phyloP scores from a whole-genome alignment of 345 rosid species.

The Geranium rotundifolium region DNA sequence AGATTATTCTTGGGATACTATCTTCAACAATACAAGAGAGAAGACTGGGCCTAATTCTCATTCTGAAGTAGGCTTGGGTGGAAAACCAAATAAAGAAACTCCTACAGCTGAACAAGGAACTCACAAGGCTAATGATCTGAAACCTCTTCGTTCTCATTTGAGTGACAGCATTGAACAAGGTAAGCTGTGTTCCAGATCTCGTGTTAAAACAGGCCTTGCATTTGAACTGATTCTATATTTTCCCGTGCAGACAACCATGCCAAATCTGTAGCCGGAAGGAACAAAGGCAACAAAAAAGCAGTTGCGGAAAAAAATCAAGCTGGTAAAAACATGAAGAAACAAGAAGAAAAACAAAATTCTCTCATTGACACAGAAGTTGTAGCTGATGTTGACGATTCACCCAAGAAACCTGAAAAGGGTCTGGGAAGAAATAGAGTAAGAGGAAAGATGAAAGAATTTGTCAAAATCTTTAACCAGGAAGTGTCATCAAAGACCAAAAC shows the following conservation, averaged over 20 bases:
- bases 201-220: not conserved
- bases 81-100: constrained; percentile 14
- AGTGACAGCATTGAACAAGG: constrained; percentile 19
- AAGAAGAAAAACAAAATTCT: constrained; percentile 16
- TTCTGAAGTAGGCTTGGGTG: constrained; percentile 9
- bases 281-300: constrained; percentile 22
- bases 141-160: constrained; percentile 22
- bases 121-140: constrained; percentile 17
- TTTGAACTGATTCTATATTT: constrained; percentile 5
- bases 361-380: constrained; percentile 16
- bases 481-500: constrained; percentile 21
- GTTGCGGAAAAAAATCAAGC: constrained; percentile 15
- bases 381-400: constrained; percentile 20
- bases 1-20: constrained; percentile 4
- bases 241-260: constrained; percentile 30
- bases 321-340: constrained; percentile 27
- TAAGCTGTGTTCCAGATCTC: constrained; percentile 11
- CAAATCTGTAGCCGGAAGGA: constrained; percentile 12
- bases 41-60: constrained; percentile 11
- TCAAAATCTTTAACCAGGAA: constrained; percentile 63
- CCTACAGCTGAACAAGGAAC: constrained; percentile 13
- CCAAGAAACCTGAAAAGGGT: constrained; percentile 17
- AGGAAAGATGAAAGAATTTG: constrained; percentile 75
- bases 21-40: constrained; percentile 7
- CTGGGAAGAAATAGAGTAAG: constrained; percentile 25